These are phyloP conservation scores for Chamaecyparis obtusa DNA, from an alignment of 75 land plant species.

Conservation along the genomic window DNA sequence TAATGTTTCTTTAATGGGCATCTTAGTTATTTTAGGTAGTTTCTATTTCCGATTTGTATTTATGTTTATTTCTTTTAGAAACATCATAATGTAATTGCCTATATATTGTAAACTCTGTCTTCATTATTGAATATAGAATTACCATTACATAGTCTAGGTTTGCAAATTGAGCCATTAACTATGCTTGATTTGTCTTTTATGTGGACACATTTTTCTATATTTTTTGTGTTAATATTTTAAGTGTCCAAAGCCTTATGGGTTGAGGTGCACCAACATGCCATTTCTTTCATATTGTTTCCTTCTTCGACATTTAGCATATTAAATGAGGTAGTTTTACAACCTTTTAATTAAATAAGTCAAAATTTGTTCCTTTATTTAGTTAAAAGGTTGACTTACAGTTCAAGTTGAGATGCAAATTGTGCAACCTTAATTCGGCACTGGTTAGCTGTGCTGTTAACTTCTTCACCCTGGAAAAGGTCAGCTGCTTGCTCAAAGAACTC, in stretches of 20 bases:
- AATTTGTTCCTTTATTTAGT: not conserved
- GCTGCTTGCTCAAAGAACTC: slow-evolving; percentile 76
- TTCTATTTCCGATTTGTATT: no score
- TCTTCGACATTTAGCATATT: not conserved
- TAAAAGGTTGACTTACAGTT: slow-evolving; percentile 50
- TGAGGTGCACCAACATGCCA: not conserved
- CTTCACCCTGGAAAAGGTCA: slow-evolving; percentile 88
- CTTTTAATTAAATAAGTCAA: not conserved
- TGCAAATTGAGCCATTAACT: not conserved
- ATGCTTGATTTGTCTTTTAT: not conserved
- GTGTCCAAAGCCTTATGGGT: not conserved
- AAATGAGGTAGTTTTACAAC: not conserved
- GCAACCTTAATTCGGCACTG: slow-evolving; percentile 94
- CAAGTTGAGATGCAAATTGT: slow-evolving; percentile 82
- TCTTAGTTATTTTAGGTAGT: no score
- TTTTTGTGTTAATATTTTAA: not conserved
- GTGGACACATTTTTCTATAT: not conserved
- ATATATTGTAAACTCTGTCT: no score
- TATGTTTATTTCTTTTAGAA: no score
- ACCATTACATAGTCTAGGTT: not conserved
- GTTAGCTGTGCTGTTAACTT: slow-evolving; percentile 71
- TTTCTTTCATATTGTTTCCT: not conserved
- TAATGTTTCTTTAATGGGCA: no score
- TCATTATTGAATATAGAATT: no score
- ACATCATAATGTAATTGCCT: no score